Evolutionary conservation across 1,139 yeast species (phyloP).

Genomic region (Hyphopichia wangnamkhiaoensis): DNA sequence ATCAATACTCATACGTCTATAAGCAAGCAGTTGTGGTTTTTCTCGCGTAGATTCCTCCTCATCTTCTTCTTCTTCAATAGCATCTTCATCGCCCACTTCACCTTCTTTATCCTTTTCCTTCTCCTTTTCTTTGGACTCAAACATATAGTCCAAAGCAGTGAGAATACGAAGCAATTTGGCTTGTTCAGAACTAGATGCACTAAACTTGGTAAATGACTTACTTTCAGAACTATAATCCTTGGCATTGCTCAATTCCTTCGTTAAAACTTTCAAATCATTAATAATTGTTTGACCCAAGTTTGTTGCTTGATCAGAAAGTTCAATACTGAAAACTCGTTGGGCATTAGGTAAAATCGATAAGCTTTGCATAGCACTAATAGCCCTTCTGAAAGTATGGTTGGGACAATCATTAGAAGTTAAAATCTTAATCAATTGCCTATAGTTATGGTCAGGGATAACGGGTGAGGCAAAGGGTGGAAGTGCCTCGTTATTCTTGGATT

Average conservation of each 20-base stretch:
- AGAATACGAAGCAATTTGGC: constrained; percentile 80
- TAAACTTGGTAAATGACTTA: constrained; percentile 63
- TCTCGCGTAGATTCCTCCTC: constrained; percentile 22
- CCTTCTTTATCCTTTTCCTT: constrained; percentile 6
- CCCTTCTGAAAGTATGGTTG: constrained; percentile 81
- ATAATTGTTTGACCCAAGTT: constrained; percentile 59
- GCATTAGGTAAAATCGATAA: constrained; percentile 64
- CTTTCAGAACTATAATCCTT: constrained; percentile 50
- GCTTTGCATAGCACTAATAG: constrained; percentile 81
- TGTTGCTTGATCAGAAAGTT: constrained; percentile 68
- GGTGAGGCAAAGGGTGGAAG: constrained; percentile 57
- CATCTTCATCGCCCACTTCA: constrained; percentile 9
- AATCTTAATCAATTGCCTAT: constrained; percentile 65
- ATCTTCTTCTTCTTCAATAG: constrained; percentile 19
- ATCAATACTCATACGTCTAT: constrained; percentile 12
- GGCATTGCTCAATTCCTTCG: constrained; percentile 44
- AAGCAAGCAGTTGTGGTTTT: constrained; percentile 2
- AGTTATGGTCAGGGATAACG: constrained; percentile 60
- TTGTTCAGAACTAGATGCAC: constrained; percentile 83
- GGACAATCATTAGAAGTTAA: constrained; percentile 86
- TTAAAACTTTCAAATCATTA: constrained; percentile 54
- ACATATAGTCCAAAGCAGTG: constrained; percentile 87
- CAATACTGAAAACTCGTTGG: constrained; percentile 64
- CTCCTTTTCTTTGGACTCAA: constrained; percentile 44
- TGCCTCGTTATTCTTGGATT: constrained; percentile 18